Base-by-base conservation (phyloP, 805 yeast species). In the Yarrowia divulgata region DNA sequence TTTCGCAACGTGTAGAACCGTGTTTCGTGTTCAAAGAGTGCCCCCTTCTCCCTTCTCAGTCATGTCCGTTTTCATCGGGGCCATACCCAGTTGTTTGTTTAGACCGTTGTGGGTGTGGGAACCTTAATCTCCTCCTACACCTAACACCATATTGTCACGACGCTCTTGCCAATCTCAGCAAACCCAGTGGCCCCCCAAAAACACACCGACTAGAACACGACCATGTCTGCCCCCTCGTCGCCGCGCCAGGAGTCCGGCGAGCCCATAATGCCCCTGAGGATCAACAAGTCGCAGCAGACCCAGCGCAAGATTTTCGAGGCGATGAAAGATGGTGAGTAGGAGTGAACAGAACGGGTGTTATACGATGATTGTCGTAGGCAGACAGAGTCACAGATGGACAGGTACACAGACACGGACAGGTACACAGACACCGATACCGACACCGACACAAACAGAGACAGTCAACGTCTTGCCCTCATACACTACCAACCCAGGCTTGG, bases 191-290 rank as follows among this genome's bases (percentile, higher is more conserved):
- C 29, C 29, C 29, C 29, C 29, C 29, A 23, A 23, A 23, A 23
- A 23, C 29, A 23, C 29, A 23, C 29, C 29, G 29, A 23, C 37
- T 14, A 49, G 7, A 29, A 35, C 43, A 18, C 58, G 34, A 18
- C 35, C 60, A 60, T 60, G 66, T 60, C 66, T 18, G 66, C 66
- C 32, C 66, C 66, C 40, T 58, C 64, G 50, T 60, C 66, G 52
- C 52, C 66, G 42, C 50, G 43, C 14, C 66, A 34, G 34, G 42
- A 60, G 40, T 18, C 42, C n/a, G 66, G 66, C 42, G 50, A 42
- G 35, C 54, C 54, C 12, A 49, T 63, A 4, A 14, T 48, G 57
- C 68, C 68, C 13, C 57, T 63, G 68, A 19, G 68, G n/a, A 63
- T 63, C 29, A 63, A 63, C 18, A 63, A 63, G 57, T 48, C 68